Percentiles rank a stretch among this genome's conserved stretches.
Evolutionary conservation across 2,329 filamentous ascomycete genomes (phyloP).

Genomic region (Phaeosphaeria sp.): DNA sequence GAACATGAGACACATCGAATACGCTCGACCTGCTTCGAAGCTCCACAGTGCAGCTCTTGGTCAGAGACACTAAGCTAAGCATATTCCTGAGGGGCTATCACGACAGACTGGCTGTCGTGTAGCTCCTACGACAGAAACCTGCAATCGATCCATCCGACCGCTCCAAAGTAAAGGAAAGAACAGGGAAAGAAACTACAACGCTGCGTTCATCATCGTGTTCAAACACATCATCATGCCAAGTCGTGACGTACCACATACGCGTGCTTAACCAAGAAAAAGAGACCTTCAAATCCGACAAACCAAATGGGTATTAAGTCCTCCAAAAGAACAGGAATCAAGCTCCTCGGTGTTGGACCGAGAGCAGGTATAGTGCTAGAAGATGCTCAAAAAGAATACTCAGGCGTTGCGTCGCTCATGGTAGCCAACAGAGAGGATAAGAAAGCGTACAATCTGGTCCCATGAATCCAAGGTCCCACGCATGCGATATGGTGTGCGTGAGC

Average conservation of each 20-base stretch:
- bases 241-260: constrained; percentile 8
- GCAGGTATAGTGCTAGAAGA: constrained; percentile 36
- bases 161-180: constrained; percentile 3
- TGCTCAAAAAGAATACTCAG: constrained; percentile 8
- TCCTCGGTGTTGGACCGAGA: constrained; percentile 24
- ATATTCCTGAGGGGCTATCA: not conserved
- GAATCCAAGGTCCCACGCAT: constrained; percentile 30
- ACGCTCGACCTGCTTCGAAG: not conserved
- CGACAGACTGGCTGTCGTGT: constrained; percentile 1
- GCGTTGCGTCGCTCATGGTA: constrained; percentile 6
- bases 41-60: not conserved
- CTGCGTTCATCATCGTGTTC: constrained; percentile 22
- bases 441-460: constrained; percentile 22
- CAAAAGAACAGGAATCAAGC: constrained; percentile 21
- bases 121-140: not conserved
- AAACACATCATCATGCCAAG: constrained; percentile 18
- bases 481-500: constrained; percentile 45
- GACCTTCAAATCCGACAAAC: constrained; percentile 11
- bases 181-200: constrained; percentile 11
- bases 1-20: not conserved
- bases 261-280: constrained; percentile 10
- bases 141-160: not conserved
- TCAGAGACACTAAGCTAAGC: not conserved
- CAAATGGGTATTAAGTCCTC: constrained; percentile 38
- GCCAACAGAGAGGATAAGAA: constrained; percentile 6